Conservation (phyloP, 2,329 filamentous ascomycete species). For the Monosporascus sp. region DNA sequence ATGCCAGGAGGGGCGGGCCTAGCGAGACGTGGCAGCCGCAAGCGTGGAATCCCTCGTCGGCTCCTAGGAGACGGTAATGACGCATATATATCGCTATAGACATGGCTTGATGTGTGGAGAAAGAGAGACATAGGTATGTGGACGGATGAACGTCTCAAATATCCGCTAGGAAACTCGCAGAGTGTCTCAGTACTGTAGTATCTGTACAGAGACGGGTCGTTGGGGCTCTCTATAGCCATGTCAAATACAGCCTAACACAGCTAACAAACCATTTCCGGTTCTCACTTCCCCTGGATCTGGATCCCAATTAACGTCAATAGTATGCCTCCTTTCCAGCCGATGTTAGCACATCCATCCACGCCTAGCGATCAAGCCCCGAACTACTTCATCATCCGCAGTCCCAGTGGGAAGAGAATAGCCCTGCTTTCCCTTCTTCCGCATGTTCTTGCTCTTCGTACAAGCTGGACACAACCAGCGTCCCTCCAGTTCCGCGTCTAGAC, state of each 20-base stretch:
- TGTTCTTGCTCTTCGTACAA: constrained; percentile 7
- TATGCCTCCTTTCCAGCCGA: not conserved
- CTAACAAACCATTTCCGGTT: too few species aligned
- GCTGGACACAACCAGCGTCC: constrained; percentile 13
- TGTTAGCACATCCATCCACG: not conserved
- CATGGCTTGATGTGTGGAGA: too few species aligned
- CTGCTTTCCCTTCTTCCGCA: not conserved
- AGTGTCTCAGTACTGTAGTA: not conserved
- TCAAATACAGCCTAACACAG: too few species aligned
- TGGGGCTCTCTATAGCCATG: too few species aligned
- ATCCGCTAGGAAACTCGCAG: too few species aligned
- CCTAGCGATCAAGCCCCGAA: not conserved
- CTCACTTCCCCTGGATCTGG: too few species aligned
- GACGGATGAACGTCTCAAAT: too few species aligned
- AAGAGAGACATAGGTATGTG: too few species aligned
- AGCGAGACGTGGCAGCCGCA: constrained; percentile 65
- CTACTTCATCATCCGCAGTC: not conserved
- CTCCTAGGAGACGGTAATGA: constrained; percentile 29
- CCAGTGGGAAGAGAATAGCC: not conserved
- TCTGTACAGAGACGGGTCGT: not conserved
- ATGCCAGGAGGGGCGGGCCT: constrained; percentile 40
- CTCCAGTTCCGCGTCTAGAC: constrained; percentile 8
- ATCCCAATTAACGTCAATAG: not conserved
- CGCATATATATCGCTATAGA: not conserved
- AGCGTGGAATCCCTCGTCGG: constrained; percentile 51